phyloP scores from a whole-genome alignment of 2,329 filamentous ascomycete species.

The Paramyrothecium sp. region DNA sequence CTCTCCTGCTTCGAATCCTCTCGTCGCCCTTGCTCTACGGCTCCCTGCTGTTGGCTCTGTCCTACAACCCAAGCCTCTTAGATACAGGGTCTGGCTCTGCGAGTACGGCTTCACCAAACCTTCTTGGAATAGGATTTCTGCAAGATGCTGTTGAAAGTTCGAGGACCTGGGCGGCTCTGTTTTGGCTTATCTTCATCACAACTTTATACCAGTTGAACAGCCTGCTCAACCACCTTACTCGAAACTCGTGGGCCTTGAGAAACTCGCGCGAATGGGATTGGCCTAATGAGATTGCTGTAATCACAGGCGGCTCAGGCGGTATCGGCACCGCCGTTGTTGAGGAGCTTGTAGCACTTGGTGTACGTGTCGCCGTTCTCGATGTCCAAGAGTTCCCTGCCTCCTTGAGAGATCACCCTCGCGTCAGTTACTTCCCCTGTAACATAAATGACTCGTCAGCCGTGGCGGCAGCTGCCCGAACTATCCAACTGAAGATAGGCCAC shows the following conservation, averaged over 20 bases:
- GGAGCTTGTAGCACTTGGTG: conserved; percentile 32
- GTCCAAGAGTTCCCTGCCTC: not conserved
- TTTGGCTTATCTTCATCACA: no score
- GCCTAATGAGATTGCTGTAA: conserved; percentile 61
- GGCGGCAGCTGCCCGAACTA: conserved; percentile 35
- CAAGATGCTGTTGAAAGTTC: no score
- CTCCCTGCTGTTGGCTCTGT: no score
- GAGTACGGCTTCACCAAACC: no score
- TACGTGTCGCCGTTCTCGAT: conserved; percentile 41
- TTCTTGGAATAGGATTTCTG: no score
- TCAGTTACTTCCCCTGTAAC: not conserved
- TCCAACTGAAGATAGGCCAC: conserved; percentile 51
- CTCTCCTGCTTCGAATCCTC: no score
- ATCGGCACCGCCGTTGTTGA: conserved; percentile 63
- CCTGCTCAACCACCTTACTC: not conserved
- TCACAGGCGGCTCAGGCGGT: conserved; percentile 68
- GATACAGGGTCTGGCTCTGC: no score
- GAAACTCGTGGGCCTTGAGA: not conserved
- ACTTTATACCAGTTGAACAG: not conserved
- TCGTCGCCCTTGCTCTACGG: no score
- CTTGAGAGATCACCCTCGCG: not conserved
- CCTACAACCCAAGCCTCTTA: no score
- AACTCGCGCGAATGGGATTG: conserved; percentile 47
- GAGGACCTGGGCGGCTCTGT: no score
- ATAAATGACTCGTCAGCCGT: not conserved